phyloP scores from a whole-genome alignment of 768 basidiomycete species.

The Crucibulum laeve region DNA sequence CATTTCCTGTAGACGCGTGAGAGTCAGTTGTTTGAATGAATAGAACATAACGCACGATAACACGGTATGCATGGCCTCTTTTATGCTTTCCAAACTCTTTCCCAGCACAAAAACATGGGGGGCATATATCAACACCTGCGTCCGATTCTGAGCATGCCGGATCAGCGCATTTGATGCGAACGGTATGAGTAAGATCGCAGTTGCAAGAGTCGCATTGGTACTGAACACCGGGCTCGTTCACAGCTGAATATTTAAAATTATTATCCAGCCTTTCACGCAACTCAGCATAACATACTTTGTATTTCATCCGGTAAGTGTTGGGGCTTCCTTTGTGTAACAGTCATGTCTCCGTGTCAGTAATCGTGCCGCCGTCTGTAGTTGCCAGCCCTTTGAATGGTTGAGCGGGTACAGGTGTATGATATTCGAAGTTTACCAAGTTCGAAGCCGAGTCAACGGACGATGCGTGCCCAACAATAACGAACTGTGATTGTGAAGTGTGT shows the following conservation, averaged over 20 bases:
- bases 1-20: slow-evolving; percentile 58
- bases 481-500: too few relatives aligned
- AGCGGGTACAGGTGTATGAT: too few relatives aligned
- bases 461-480: too few relatives aligned
- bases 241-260: slow-evolving; percentile 34
- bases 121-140: slow-evolving; percentile 89
- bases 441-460: too few relatives aligned
- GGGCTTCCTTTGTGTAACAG: slow-evolving; percentile 56
- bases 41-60: slow-evolving; percentile 58
- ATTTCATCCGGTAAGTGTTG: slow-evolving; percentile 53
- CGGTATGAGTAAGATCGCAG: slow-evolving; percentile 91
- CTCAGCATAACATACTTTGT: slow-evolving; percentile 32
- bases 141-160: slow-evolving; percentile 51
- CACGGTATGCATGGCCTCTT: slow-evolving; percentile 83
- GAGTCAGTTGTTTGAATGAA: not conserved
- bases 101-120: slow-evolving; percentile 86
- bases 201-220: slow-evolving; percentile 82
- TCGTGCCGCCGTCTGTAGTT: slow-evolving; percentile 25
- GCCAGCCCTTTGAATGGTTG: too few relatives aligned
- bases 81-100: slow-evolving; percentile 87
- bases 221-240: slow-evolving; percentile 79
- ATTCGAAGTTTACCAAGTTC: too few relatives aligned
- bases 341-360: slow-evolving; percentile 39
- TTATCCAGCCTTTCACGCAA: slow-evolving; percentile 1
- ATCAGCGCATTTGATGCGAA: slow-evolving; percentile 95